Conservation (phyloP, 257 asterid species). For the Lavandula angustifolia region DNA sequence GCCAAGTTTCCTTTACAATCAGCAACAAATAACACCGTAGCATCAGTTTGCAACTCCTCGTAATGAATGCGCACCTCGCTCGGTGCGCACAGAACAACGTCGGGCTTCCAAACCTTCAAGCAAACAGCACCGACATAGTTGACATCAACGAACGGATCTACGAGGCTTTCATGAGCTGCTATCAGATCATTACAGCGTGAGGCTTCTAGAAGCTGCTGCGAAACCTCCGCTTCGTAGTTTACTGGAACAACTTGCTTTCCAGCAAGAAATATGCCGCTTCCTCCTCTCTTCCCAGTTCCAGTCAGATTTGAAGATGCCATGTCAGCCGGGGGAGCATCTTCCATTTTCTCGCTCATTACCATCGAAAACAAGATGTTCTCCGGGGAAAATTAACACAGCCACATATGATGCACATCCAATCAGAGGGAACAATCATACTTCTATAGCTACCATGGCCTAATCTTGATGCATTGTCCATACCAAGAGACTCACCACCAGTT, state of each 20-base stretch:
- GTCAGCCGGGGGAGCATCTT: too few species aligned
- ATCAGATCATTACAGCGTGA: constrained; percentile 55
- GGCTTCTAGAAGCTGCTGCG: constrained; percentile 68
- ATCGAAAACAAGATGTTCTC: too few species aligned
- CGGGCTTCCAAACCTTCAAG: constrained; percentile 61
- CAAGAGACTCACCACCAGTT: too few species aligned
- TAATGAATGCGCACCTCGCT: constrained; percentile 48
- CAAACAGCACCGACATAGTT: constrained; percentile 67
- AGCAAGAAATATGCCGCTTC: constrained; percentile 49
- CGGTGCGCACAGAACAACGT: constrained; percentile 49
- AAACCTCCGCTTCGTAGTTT: constrained; percentile 67
- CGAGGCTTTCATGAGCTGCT: constrained; percentile 53
- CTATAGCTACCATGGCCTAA: too few species aligned
- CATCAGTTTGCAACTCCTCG: constrained; percentile 75
- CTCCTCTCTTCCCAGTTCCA: too few species aligned
- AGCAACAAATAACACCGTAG: constrained; percentile 66
- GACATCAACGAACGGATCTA: constrained; percentile 71
- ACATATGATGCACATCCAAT: too few species aligned
- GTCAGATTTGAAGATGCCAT: too few species aligned
- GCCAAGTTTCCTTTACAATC: constrained; percentile 54
- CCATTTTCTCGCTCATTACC: too few species aligned
- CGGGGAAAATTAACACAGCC: too few species aligned
- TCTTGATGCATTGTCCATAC: too few species aligned
- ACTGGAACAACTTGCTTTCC: constrained; percentile 79
- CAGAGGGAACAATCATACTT: too few species aligned